Conservation (phyloP, 768 basidiomycete species). For the Leccinum longicurvipes region DNA sequence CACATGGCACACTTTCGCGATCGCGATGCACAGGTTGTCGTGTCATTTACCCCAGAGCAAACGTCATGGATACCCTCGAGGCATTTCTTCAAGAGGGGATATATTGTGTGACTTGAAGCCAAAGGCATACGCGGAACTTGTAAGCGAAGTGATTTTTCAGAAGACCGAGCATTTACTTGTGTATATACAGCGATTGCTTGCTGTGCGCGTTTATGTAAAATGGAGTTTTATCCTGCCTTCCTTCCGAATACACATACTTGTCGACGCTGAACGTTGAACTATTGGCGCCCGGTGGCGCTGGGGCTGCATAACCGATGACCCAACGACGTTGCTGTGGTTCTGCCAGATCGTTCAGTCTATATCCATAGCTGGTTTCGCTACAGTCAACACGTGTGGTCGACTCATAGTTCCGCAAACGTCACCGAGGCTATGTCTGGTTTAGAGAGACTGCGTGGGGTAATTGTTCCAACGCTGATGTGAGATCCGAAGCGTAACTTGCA, state of each 20-base stretch:
- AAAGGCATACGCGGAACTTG: not conserved
- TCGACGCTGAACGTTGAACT: not conserved
- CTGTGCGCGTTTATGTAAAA: not conserved
- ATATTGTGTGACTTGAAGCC: not conserved
- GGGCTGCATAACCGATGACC: not conserved
- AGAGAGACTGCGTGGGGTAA: too few species aligned
- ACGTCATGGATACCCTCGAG: not conserved
- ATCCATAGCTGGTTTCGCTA: not conserved
- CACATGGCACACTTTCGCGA: not conserved
- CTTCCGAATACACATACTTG: not conserved
- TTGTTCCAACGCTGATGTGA: not conserved
- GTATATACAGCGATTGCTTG: not conserved
- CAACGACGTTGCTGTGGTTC: not conserved
- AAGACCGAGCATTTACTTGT: not conserved
- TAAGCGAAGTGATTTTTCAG: not conserved
- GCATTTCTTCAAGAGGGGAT: not conserved
- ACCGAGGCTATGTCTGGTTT: not conserved
- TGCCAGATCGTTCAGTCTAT: not conserved
- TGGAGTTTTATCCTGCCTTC: not conserved
- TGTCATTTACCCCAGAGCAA: not conserved
- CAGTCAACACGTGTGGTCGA: not conserved
- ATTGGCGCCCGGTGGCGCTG: not conserved
- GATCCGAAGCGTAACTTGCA: not conserved
- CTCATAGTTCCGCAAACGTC: not conserved
- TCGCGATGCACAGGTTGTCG: not conserved